These are phyloP conservation scores for Ascochyta lentis DNA, from an alignment of 2,329 filamentous ascomycete genomes.

Conservation along the genomic window DNA sequence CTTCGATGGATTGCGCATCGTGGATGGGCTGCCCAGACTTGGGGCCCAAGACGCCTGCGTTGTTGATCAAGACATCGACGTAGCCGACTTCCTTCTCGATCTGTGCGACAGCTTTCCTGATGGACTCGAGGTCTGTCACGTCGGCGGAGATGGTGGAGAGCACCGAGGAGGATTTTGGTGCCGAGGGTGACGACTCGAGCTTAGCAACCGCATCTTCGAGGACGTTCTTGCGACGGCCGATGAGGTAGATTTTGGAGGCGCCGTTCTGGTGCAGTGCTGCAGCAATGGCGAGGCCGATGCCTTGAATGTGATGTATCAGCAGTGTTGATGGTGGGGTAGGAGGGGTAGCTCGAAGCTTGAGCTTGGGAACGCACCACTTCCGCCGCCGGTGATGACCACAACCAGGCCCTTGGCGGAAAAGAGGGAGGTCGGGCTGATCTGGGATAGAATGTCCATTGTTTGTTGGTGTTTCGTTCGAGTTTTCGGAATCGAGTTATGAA, in stretches of 20 bases:
- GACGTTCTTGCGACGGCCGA: conserved; percentile 52
- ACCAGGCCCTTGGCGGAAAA: conserved; percentile 52
- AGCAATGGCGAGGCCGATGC: conserved; percentile 51
- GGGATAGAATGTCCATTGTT: conserved; percentile 46
- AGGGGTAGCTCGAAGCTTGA: conserved; percentile 33
- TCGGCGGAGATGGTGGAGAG: conserved; percentile 54
- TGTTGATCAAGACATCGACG: conserved; percentile 61
- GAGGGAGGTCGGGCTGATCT: conserved; percentile 43
- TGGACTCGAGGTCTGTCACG: conserved; percentile 51
- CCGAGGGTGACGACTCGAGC: conserved; percentile 42
- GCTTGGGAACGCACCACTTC: conserved; percentile 45
- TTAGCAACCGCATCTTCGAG: conserved; percentile 50
- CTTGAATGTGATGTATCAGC: conserved; percentile 27
- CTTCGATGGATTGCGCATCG: conserved; percentile 52
- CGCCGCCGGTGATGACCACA: conserved; percentile 52
- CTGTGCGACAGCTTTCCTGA: conserved; percentile 50
- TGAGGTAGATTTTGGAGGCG: conserved; percentile 54
- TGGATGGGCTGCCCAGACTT: conserved; percentile 50
- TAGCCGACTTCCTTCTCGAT: conserved; percentile 54
- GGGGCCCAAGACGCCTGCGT: conserved; percentile 58
- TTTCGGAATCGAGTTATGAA: background rate
- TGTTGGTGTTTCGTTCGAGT: background rate
- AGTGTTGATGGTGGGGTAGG: conserved; percentile 13
- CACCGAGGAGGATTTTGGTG: conserved; percentile 25
- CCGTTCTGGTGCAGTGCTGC: conserved; percentile 51